These are phyloP conservation scores for Boletus smithii DNA, from an alignment of 1,284 basidiomycete species.

Conservation along the genomic window DNA sequence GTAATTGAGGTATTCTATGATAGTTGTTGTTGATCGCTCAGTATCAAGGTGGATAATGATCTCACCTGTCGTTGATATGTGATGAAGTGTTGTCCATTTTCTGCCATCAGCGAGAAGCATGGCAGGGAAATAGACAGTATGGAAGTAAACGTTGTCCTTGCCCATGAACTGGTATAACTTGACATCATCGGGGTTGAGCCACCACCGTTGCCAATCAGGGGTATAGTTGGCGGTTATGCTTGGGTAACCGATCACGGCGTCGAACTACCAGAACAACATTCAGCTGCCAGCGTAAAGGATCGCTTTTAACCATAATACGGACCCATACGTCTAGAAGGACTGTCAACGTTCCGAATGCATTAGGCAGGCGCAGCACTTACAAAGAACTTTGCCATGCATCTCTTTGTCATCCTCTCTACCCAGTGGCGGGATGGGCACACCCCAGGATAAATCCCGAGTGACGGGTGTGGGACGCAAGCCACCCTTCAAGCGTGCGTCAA, in stretches of 20 bases:
- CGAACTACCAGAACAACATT: conserved; percentile 61
- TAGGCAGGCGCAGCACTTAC: conserved; percentile 47
- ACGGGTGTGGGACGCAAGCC: conserved; percentile 89
- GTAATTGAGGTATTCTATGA: conserved; percentile 92
- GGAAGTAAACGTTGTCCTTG: conserved; percentile 98
- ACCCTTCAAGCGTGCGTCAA: conserved; percentile 86
- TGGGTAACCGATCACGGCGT: conserved; percentile 96
- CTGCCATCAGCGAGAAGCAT: conserved; percentile 88
- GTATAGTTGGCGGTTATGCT: conserved; percentile 98
- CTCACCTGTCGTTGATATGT: conserved; percentile 91
- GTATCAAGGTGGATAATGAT: neutral
- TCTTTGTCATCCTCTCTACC: conserved; percentile 73
- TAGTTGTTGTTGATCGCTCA: conserved; percentile 4
- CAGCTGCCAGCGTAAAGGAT: conserved; percentile 3
- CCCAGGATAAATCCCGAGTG: conserved; percentile 95
- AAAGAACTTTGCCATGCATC: conserved; percentile 95
- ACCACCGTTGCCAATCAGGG: conserved; percentile 95
- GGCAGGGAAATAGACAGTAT: conserved; percentile 94
- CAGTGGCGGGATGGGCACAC: conserved; percentile 84
- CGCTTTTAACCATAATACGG: conserved; percentile 27
- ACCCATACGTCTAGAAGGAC: conserved; percentile 75
- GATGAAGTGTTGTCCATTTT: conserved; percentile 92
- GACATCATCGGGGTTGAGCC: conserved; percentile 92
- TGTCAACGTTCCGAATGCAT: conserved; percentile 5
- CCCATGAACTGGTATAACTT: conserved; percentile 99